phyloP scores from a whole-genome alignment of 768 basidiomycete genomes.

The Glaciozyma martinii region DNA sequence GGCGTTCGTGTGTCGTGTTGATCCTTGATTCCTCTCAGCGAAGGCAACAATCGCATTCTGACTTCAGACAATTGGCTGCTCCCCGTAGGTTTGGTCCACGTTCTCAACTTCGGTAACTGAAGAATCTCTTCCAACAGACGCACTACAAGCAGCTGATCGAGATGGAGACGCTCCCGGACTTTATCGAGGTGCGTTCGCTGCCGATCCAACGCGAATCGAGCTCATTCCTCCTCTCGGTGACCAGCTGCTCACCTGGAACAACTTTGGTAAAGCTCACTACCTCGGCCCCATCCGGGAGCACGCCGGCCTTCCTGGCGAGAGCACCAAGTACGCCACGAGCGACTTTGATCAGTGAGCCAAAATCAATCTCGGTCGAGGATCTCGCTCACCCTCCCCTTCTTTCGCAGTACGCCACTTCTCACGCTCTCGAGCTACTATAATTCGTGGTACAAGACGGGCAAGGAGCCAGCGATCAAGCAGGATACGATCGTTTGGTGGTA shows the following conservation, averaged over 20 bases:
- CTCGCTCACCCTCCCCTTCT: no score
- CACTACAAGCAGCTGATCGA: conserved; percentile 14
- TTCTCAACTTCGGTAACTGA: no score
- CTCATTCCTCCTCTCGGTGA: no score
- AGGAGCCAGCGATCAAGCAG: conserved; percentile 7
- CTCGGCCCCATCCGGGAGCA: no score
- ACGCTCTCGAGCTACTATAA: conserved; percentile 11
- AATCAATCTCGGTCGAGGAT: no score
- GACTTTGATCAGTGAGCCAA: conserved; percentile 14
- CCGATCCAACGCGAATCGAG: no score
- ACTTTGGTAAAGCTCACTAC: conserved; percentile 25
- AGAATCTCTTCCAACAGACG: not conserved
- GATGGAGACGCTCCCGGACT: conserved; percentile 8
- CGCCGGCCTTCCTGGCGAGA: no score
- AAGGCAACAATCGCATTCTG: conserved; percentile 13
- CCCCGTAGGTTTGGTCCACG: not conserved
- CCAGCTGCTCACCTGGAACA: conserved; percentile 2
- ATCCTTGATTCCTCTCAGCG: no score
- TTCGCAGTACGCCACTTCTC: no score
- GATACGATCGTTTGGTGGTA: conserved; percentile 18
- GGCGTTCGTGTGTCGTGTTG: no score
- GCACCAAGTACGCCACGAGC: no score
- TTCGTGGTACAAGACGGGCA: conserved; percentile 15
- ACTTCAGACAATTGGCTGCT: conserved; percentile 9
- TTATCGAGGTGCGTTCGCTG: no score